Conservation (phyloP, 768 basidiomycete species). For the Podaxis sp. region DNA sequence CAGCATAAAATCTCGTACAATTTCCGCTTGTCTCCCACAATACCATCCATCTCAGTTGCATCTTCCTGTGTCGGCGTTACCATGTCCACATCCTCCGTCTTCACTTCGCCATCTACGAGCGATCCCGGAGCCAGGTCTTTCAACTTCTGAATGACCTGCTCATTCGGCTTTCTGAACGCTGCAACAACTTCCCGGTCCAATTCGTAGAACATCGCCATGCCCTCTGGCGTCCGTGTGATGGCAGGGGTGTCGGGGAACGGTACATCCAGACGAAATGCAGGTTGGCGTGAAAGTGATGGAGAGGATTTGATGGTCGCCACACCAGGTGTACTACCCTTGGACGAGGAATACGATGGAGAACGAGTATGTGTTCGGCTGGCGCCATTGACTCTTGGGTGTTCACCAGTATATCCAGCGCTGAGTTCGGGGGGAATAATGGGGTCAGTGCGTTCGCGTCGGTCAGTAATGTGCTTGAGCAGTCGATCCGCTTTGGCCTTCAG, state of each 20-base stretch:
- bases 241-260: conserved; percentile 68
- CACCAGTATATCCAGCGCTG: conserved; percentile 27
- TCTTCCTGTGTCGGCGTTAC: conserved; percentile 16
- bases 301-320: conserved; percentile 29
- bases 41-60: conserved; percentile 28
- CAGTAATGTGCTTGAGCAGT: conserved; percentile 85
- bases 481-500: conserved; percentile 83
- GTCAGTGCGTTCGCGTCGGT: conserved; percentile 78
- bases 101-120: conserved; percentile 33
- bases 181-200: conserved; percentile 53
- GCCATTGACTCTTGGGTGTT: conserved; percentile 38
- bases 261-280: conserved; percentile 29
- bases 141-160: conserved; percentile 28
- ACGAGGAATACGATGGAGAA: conserved; percentile 34
- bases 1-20: conserved; percentile 27
- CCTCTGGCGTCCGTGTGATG: conserved; percentile 64
- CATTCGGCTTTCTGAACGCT: conserved; percentile 16
- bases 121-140: conserved; percentile 31
- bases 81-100: conserved; percentile 26
- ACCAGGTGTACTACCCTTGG: conserved; percentile 24
- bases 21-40: conserved; percentile 66
- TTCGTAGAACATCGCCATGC: conserved; percentile 67
- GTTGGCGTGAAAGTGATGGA: conserved; percentile 15
- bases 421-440: conserved; percentile 58
- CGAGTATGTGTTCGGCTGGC: conserved; percentile 36